Percentiles rank a stretch among this genome's conserved stretches.
Evolutionary conservation across 805 yeast genomes (phyloP).

Genomic region (Saccharomyces paradoxus): DNA sequence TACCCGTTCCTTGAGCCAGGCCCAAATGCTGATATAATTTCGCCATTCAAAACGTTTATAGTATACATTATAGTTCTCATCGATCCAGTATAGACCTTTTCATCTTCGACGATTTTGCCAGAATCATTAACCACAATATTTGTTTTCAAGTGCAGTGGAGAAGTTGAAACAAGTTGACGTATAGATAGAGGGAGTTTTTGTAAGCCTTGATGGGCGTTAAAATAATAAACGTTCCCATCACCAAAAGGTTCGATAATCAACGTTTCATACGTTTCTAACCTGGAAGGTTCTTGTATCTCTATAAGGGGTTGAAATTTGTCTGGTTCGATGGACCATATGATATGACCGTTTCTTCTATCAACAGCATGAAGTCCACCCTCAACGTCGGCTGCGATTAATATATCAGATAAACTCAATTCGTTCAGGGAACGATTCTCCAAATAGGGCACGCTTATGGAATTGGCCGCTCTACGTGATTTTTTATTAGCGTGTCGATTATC

Average conservation of each 20-base stretch:
- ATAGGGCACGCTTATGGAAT: slow-evolving; percentile 6
- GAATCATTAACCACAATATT: slow-evolving; percentile 37
- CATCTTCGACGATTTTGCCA: slow-evolving; percentile 39
- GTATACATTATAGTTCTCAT: slow-evolving; percentile 68
- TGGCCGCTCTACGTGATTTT: neutral
- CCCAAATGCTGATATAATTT: slow-evolving; percentile 63
- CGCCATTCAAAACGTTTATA: slow-evolving; percentile 67
- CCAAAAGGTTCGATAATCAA: slow-evolving; percentile 90
- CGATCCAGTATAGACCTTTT: slow-evolving; percentile 81
- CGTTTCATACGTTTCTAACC: slow-evolving; percentile 29
- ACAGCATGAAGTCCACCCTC: slow-evolving; percentile 85
- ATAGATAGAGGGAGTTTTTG: slow-evolving; percentile 77
- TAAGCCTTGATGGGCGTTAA: slow-evolving; percentile 64
- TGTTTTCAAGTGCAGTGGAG: slow-evolving; percentile 68
- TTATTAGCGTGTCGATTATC: neutral
- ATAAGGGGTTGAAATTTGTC: slow-evolving; percentile 25
- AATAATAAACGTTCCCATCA: slow-evolving; percentile 77
- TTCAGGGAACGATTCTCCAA: slow-evolving; percentile 11
- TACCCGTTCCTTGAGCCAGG: slow-evolving; percentile 32
- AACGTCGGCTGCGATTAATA: slow-evolving; percentile 66
- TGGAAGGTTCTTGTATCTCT: slow-evolving; percentile 14
- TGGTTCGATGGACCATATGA: slow-evolving; percentile 68
- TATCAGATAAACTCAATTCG: slow-evolving; percentile 36
- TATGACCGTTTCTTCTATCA: slow-evolving; percentile 63
- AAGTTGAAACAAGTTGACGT: slow-evolving; percentile 63